phyloP scores from a whole-genome alignment of 192 early-diverging fungal species.

The Helicostylum pulchrum region DNA sequence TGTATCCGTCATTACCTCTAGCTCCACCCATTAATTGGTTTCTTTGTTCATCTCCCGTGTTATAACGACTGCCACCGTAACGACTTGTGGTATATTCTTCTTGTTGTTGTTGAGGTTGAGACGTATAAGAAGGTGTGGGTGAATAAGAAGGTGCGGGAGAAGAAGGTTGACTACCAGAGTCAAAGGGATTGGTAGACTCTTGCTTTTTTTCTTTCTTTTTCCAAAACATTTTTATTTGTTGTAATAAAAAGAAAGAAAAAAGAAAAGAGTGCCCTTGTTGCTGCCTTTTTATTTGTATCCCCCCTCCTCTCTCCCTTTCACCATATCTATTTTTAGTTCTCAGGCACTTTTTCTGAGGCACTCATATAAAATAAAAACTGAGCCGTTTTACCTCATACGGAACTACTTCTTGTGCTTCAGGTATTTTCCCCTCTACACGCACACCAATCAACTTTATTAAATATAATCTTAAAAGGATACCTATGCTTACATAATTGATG shows the following conservation, averaged over 20 bases:
- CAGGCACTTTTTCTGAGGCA: too few species aligned
- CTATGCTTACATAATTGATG: too few species aligned
- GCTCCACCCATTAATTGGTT: constrained; percentile 3
- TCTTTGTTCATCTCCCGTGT: constrained; percentile 7
- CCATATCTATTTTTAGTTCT: too few species aligned
- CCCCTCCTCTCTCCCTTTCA: too few species aligned
- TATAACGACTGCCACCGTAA: not conserved
- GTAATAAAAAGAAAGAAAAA: not conserved
- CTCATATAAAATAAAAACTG: too few species aligned
- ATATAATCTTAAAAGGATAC: too few species aligned
- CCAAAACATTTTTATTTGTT: constrained; percentile 27
- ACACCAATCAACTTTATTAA: too few species aligned
- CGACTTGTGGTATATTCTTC: not conserved
- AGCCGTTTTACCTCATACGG: too few species aligned
- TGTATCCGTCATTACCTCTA: constrained; percentile 2
- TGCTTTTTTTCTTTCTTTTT: constrained; percentile 29
- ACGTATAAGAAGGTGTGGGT: constrained; percentile 3
- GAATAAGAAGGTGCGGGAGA: constrained; percentile 16
- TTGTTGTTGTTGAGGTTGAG: constrained; percentile 12
- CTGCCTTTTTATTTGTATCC: too few species aligned
- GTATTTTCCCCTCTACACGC: too few species aligned
- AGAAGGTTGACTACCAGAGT: constrained; percentile 14
- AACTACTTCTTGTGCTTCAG: too few species aligned
- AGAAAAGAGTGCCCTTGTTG: not conserved
- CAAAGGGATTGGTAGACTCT: constrained; percentile 31